phyloP scores from a whole-genome alignment of 192 early-diverging fungal genomes.

The Coemansia sp. region DNA sequence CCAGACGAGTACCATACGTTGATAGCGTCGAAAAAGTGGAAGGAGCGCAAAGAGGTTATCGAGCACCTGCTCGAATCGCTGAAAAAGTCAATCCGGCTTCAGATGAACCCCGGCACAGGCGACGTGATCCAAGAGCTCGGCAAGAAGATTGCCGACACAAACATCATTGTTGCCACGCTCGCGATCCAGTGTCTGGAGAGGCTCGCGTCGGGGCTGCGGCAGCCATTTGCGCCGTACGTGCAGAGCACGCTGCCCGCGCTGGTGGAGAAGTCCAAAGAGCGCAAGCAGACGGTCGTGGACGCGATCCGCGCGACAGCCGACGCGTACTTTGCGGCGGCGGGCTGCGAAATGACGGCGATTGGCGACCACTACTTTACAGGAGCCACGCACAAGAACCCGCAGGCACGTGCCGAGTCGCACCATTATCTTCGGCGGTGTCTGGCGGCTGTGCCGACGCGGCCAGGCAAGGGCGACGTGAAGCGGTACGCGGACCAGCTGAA shows the following conservation, averaged over 20 bases:
- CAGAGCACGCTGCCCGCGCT: constrained; percentile 63
- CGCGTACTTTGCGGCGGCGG: constrained; percentile 70
- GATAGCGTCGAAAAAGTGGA: constrained; percentile 82
- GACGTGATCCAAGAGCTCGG: constrained; percentile 81
- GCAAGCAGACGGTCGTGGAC: constrained; percentile 87
- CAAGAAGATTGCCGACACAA: constrained; percentile 85
- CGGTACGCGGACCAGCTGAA: constrained; percentile 72
- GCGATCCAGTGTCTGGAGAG: constrained; percentile 82
- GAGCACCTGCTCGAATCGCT: constrained; percentile 61
- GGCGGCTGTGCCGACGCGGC: constrained; percentile 64
- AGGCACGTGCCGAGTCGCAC: constrained; percentile 75
- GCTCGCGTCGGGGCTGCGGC: constrained; percentile 76
- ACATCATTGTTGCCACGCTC: constrained; percentile 78
- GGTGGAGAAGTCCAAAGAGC: constrained; percentile 94
- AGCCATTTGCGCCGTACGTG: constrained; percentile 79
- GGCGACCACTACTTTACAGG: constrained; percentile 71
- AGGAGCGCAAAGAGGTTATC: constrained; percentile 92
- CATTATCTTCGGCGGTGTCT: constrained; percentile 75
- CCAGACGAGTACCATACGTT: constrained; percentile 73
- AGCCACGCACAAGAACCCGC: constrained; percentile 90
- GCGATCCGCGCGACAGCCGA: constrained; percentile 77
- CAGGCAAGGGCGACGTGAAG: constrained; percentile 81
- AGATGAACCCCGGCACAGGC: constrained; percentile 55
- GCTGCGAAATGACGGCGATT: constrained; percentile 57
- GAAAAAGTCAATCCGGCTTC: constrained; percentile 40